A percentile compares a stretch with the other conserved stretches of the same genome.
Evolutionary conservation across 1,139 yeast species (phyloP).

Genomic region (Kodamaea alishanica): DNA sequence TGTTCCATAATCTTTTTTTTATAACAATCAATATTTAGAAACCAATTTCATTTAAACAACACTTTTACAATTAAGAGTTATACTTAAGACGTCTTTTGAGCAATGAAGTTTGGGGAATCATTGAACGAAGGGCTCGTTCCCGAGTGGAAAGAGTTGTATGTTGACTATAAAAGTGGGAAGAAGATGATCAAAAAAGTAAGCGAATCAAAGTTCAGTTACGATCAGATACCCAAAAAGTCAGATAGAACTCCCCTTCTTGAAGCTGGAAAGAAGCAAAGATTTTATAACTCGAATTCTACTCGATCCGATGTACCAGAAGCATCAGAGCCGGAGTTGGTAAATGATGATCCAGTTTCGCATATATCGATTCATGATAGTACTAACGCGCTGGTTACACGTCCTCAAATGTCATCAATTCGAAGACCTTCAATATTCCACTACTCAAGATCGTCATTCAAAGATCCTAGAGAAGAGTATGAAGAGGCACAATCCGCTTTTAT

Average conservation of each 20-base stretch:
- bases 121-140: constrained; percentile 64
- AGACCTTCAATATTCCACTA: constrained; percentile 22
- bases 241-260: constrained; percentile 20
- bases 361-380: neutral
- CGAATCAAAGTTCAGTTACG: constrained; percentile 4
- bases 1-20: too few relatives aligned
- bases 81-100: neutral
- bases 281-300: neutral
- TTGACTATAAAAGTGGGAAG: constrained; percentile 63
- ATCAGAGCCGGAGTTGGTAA: neutral
- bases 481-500: constrained; percentile 43
- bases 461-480: constrained; percentile 18
- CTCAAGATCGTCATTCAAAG: constrained; percentile 19
- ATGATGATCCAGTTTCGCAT: neutral
- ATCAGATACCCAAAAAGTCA: constrained; percentile 3
- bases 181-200: constrained; percentile 32
- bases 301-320: constrained; percentile 3
- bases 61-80: too few relatives aligned
- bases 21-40: too few relatives aligned
- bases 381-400: constrained; percentile 1
- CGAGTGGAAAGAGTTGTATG: constrained; percentile 81
- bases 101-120: constrained; percentile 62
- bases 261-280: neutral
- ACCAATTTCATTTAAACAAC: too few relatives aligned
- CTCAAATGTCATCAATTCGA: constrained; percentile 6